A percentile compares a stretch with the other conserved stretches of the same genome.
Conservation (phyloP, 208 protist species). For the Herpetomonas tarakana region DNA sequence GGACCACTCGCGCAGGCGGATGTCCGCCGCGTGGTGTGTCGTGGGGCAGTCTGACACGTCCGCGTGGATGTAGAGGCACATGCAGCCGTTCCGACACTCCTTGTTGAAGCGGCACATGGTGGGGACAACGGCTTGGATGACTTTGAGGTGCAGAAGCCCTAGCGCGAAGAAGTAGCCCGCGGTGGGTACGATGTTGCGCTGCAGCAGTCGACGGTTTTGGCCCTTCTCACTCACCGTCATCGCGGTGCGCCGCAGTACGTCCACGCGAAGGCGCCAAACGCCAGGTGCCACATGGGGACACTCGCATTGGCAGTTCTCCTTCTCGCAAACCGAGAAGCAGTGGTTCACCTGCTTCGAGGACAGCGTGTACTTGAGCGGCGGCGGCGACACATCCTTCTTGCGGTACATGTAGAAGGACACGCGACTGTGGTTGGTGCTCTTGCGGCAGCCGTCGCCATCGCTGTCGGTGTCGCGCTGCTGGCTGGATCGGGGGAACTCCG, state of each 20-base stretch:
- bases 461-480: background rate
- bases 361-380: constrained; percentile 63
- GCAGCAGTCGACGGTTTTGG: constrained; percentile 29
- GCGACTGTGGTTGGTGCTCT: background rate
- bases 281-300: constrained; percentile 47
- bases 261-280: constrained; percentile 59
- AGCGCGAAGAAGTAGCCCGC: constrained; percentile 78
- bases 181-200: constrained; percentile 46
- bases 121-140: constrained; percentile 62
- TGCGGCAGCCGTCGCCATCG: background rate
- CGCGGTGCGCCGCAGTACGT: constrained; percentile 32
- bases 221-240: constrained; percentile 23
- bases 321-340: constrained; percentile 65
- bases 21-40: constrained; percentile 22
- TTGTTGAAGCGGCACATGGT: constrained; percentile 76
- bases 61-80: constrained; percentile 81
- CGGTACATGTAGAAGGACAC: constrained; percentile 62
- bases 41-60: constrained; percentile 19
- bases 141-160: constrained; percentile 46
- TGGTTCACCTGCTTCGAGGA: constrained; percentile 58
- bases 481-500: background rate
- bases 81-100: constrained; percentile 49
- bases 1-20: constrained; percentile 20
- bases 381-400: constrained; percentile 65
- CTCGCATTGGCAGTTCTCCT: constrained; percentile 45